Conservation (phyloP, 2,329 filamentous ascomycete species). For the Botrytis fabae region DNA sequence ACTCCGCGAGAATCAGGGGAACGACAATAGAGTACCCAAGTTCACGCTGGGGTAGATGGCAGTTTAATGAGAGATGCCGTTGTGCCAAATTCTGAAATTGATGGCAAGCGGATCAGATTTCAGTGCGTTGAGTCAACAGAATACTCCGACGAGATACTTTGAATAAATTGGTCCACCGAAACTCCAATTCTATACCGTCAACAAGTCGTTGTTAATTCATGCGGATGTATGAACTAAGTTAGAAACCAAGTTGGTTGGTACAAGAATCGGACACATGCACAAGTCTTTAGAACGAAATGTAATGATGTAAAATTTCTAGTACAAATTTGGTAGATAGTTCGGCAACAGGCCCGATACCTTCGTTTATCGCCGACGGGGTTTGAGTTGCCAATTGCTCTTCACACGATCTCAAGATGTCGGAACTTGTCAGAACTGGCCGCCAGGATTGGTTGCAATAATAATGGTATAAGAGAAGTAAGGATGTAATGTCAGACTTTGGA, state of each 20-base stretch:
- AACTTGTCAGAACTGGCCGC: no score
- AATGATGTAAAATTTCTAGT: neutral
- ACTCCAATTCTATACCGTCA: neutral
- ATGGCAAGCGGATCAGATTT: neutral
- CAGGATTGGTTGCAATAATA: neutral
- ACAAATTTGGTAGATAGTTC: neutral
- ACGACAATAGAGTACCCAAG: neutral
- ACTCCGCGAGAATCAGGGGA: neutral
- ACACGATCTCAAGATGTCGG: neutral
- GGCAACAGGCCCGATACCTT: neutral
- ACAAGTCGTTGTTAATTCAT: neutral
- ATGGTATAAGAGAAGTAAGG: neutral
- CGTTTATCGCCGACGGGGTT: neutral
- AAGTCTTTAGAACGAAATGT: neutral
- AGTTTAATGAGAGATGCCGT: neutral
- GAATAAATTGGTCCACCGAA: neutral
- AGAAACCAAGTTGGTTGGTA: neutral
- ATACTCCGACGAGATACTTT: neutral
- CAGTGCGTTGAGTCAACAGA: neutral
- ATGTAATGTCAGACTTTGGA: neutral
- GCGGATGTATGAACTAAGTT: neutral
- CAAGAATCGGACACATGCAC: neutral
- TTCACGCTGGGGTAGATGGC: neutral
- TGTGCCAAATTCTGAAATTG: neutral
- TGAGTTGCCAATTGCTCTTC: neutral